These are phyloP conservation scores for Spathaspora passalidarum DNA, from an alignment of 805 yeast genomes.

Conservation along the genomic window DNA sequence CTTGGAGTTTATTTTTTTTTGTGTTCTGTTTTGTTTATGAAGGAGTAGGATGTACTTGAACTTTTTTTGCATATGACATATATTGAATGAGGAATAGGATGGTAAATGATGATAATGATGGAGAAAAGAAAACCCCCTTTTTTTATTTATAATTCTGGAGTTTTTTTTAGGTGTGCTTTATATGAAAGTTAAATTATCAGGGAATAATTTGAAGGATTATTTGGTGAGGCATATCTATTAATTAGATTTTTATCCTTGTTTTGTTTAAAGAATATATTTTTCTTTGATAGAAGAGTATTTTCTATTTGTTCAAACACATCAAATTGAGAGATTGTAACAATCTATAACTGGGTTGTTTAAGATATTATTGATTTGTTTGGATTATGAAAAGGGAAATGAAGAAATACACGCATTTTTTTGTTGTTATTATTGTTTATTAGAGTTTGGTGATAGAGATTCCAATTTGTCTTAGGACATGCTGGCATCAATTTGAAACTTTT, in stretches of 20 bases:
- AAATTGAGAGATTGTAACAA: background rate
- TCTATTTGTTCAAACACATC: no score
- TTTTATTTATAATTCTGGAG: background rate
- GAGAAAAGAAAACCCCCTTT: background rate
- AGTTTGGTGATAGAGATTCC: constrained; percentile 3
- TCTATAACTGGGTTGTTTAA: no score
- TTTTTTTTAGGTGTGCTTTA: background rate
- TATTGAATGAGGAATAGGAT: background rate
- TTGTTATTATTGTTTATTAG: constrained; percentile 1
- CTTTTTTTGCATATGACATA: background rate
- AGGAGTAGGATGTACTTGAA: background rate
- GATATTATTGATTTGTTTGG: background rate
- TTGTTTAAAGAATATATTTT: background rate
- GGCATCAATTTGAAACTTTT: background rate
- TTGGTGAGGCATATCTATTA: background rate
- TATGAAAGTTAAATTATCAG: background rate
- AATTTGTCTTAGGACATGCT: background rate
- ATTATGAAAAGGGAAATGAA: background rate
- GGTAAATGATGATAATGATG: background rate
- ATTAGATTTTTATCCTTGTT: background rate
- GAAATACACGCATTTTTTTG: background rate
- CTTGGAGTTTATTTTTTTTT: background rate
- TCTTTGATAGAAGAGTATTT: constrained; percentile 3
- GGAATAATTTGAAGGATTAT: background rate
- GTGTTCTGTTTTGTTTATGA: background rate